phyloP scores from a whole-genome alignment of 2,329 filamentous ascomycete genomes.

The Myrmaecium sp. region DNA sequence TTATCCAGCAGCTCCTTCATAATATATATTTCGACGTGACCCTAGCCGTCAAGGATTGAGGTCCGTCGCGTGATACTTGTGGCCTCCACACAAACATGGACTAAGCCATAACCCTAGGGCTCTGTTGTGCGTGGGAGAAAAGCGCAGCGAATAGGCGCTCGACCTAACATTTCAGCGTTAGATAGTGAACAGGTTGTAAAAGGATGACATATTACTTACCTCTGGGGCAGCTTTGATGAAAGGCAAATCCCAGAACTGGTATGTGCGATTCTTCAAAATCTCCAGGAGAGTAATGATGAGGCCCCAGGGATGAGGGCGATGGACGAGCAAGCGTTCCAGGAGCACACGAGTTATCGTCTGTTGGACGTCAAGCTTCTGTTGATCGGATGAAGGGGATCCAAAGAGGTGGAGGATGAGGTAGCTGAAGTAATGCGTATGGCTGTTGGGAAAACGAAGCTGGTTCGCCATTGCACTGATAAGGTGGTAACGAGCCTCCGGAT shows the following conservation, averaged over 20 bases:
- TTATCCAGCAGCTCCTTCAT: no score
- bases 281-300: conserved; percentile 77
- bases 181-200: conserved; percentile 3
- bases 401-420: conserved; percentile 75
- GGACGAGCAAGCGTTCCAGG: conserved; percentile 71
- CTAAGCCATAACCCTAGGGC: conserved; percentile 17
- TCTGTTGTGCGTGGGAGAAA: conserved; percentile 29
- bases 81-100: no score
- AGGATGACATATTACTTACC: conserved; percentile 33
- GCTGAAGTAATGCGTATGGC: conserved; percentile 84
- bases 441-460: conserved; percentile 79
- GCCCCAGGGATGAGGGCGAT: conserved; percentile 92
- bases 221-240: conserved; percentile 85
- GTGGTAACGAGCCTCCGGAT: conserved; percentile 67
- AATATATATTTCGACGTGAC: no score
- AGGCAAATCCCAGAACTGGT: conserved; percentile 80
- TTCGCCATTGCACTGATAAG: conserved; percentile 74
- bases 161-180: conserved; percentile 18
- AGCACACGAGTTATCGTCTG: conserved; percentile 83
- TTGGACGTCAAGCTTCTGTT: conserved; percentile 62
- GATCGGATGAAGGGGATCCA: conserved; percentile 31
- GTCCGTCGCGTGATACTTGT: no score
- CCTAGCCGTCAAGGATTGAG: no score
- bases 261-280: conserved; percentile 78
- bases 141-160: conserved; percentile 28